Evolutionary conservation across 805 yeast genomes (phyloP).

Genomic region (Zygosaccharomyces bailii): DNA sequence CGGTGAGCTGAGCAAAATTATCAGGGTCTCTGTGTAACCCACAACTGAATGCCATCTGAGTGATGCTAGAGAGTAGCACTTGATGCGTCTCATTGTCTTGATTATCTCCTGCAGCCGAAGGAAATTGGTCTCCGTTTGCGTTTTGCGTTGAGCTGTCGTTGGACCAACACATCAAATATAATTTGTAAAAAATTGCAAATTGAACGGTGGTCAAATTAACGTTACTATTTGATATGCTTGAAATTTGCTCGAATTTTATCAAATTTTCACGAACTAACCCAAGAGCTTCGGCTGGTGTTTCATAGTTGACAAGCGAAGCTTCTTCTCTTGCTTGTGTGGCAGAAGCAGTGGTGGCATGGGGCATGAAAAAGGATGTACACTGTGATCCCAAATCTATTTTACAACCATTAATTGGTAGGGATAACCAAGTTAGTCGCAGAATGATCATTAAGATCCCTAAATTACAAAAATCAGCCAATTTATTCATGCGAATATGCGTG

Average conservation of each 20-base stretch:
- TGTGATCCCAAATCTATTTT: constrained; percentile 32
- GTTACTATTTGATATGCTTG: constrained; percentile 34
- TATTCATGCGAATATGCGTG: constrained; percentile 29
- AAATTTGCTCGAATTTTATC: constrained; percentile 35
- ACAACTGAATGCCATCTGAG: constrained; percentile 64
- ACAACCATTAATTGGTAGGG: constrained; percentile 45
- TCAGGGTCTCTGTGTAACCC: constrained; percentile 70
- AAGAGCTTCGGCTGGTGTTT: constrained; percentile 31
- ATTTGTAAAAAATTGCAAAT: constrained; percentile 54
- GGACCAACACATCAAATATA: constrained; percentile 54
- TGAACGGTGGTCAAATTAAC: constrained; percentile 47
- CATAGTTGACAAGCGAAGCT: constrained; percentile 25
- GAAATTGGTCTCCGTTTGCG: constrained; percentile 37
- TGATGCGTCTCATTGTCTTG: constrained; percentile 58
- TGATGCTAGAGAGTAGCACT: constrained; percentile 50
- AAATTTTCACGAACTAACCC: constrained; percentile 30
- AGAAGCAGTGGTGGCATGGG: constrained; percentile 22
- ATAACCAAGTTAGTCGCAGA: constrained; percentile 53
- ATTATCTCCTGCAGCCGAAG: constrained; percentile 18
- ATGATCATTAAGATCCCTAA: constrained; percentile 52
- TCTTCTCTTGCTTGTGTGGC: constrained; percentile 32
- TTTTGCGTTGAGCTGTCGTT: constrained; percentile 36
- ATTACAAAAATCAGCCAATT: constrained; percentile 40
- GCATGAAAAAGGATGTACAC: constrained; percentile 18
- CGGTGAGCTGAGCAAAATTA: constrained; percentile 43